phyloP scores from a whole-genome alignment of 257 asterid species.

The Nicotiana paniculata region DNA sequence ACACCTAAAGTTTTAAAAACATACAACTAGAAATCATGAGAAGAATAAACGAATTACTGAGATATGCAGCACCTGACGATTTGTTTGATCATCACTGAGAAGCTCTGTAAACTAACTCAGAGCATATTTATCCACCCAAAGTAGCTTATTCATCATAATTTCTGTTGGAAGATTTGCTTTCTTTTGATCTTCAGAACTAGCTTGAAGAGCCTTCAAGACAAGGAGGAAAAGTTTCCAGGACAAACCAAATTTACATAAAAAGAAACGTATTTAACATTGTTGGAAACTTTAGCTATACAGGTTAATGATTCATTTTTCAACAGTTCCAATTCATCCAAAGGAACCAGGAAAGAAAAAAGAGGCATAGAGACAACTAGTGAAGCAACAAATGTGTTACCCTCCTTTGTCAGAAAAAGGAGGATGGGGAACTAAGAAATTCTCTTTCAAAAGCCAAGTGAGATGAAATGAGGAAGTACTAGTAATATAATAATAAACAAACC shows the following conservation, averaged over 20 bases:
- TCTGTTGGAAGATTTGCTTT: slow-evolving; percentile 31
- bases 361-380: neutral
- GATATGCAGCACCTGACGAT: slow-evolving; percentile 69
- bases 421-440: too few species aligned
- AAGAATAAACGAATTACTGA: neutral
- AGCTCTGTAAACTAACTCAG: slow-evolving; percentile 95
- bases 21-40: slow-evolving; percentile 4
- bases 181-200: slow-evolving; percentile 45
- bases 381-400: neutral
- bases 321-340: neutral
- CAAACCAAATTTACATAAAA: neutral
- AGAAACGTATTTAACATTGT: neutral
- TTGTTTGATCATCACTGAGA: slow-evolving; percentile 93
- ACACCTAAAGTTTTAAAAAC: neutral
- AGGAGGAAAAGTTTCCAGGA: slow-evolving; percentile 4
- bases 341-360: neutral
- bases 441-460: neutral
- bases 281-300: neutral
- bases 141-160: slow-evolving; percentile 50
- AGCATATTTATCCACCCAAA: slow-evolving; percentile 94
- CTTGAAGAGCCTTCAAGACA: slow-evolving; percentile 62
- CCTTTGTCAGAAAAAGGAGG: neutral
- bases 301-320: neutral
- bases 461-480: neutral
- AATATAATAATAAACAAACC: neutral